A percentile compares a stretch with the other conserved stretches of the same genome.
phyloP scores from a whole-genome alignment of 495 filamentous ascomycete species.

The Hypoxylon perforatum region DNA sequence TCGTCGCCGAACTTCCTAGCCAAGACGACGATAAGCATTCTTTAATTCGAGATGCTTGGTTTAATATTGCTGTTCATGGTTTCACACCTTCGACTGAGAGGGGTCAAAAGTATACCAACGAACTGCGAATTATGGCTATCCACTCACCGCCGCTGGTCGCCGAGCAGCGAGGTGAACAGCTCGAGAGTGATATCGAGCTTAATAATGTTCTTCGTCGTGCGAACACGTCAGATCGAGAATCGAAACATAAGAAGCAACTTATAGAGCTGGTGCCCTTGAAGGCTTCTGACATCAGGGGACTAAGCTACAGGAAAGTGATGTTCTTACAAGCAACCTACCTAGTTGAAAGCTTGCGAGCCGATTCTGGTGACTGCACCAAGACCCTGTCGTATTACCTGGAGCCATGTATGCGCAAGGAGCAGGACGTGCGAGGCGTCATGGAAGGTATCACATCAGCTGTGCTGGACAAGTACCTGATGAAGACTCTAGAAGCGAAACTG shows the following conservation, averaged over 20 bases:
- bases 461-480: conserved; percentile 77
- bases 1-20: conserved; percentile 49
- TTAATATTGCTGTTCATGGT: conserved; percentile 94
- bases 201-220: conserved; percentile 90
- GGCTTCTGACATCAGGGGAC: conserved; percentile 77
- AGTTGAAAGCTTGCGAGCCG: conserved; percentile 84
- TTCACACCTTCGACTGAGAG: conserved; percentile 78
- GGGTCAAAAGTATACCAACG: conserved; percentile 72
- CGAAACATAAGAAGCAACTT: conserved; percentile 82
- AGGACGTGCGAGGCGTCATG: conserved; percentile 86
- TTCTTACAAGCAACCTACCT: conserved; percentile 89
- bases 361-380: conserved; percentile 86
- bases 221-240: conserved; percentile 76
- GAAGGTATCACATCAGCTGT: conserved; percentile 79
- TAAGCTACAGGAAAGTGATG: conserved; percentile 88
- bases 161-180: conserved; percentile 83
- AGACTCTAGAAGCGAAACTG: conserved; percentile 73
- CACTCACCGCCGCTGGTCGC: conserved; percentile 86
- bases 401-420: conserved; percentile 77
- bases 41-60: conserved; percentile 92
- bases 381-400: conserved; percentile 91
- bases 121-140: conserved; percentile 82
- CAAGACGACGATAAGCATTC: conserved; percentile 71
- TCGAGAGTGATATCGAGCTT: conserved; percentile 95
- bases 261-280: conserved; percentile 75